A percentile compares a stretch with the other conserved stretches of the same genome.
Evolutionary conservation across 2,329 filamentous ascomycete species (phyloP).

Genomic region (Parascedosporium putredinis): DNA sequence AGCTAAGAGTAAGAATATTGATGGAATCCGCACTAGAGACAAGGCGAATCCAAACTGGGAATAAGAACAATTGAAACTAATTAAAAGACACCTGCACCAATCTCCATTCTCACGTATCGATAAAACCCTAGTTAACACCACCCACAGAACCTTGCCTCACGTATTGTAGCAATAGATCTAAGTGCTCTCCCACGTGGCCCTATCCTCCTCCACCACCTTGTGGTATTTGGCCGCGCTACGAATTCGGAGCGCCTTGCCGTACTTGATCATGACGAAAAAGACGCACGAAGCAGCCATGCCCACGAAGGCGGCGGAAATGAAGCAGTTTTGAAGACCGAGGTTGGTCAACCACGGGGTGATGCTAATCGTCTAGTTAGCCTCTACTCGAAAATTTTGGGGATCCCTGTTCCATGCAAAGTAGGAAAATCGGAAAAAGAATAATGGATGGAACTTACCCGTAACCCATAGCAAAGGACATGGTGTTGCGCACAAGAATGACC

Average conservation of each 20-base stretch:
- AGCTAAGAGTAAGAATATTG: too few relatives aligned
- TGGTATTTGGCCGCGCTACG: conserved; percentile 12
- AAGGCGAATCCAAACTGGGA: too few relatives aligned
- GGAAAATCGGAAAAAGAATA: too few relatives aligned
- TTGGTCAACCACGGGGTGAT: conserved; percentile 27
- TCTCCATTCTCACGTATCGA: too few relatives aligned
- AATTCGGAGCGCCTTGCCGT: conserved; percentile 24
- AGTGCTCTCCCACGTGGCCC: conserved; percentile 1
- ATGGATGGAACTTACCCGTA: conserved; percentile 12
- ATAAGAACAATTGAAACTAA: too few relatives aligned
- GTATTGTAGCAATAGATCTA: background rate
- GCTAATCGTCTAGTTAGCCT: conserved; percentile 20
- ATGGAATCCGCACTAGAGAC: too few relatives aligned
- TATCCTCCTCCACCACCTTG: conserved; percentile 2
- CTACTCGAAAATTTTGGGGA: too few relatives aligned
- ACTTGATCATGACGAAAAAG: conserved; percentile 26
- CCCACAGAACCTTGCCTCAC: too few relatives aligned
- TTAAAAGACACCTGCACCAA: too few relatives aligned
- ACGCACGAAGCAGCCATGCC: conserved; percentile 17
- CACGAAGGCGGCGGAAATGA: conserved; percentile 29
- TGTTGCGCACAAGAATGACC: conserved; percentile 21
- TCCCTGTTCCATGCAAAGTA: too few relatives aligned
- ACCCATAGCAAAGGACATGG: conserved; percentile 14
- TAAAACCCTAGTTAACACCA: too few relatives aligned
- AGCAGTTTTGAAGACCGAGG: conserved; percentile 32